Percentiles rank a stretch among this genome's conserved stretches.
Conservation (phyloP, 2,329 filamentous ascomycete species). For the Colletotrichum sp. region DNA sequence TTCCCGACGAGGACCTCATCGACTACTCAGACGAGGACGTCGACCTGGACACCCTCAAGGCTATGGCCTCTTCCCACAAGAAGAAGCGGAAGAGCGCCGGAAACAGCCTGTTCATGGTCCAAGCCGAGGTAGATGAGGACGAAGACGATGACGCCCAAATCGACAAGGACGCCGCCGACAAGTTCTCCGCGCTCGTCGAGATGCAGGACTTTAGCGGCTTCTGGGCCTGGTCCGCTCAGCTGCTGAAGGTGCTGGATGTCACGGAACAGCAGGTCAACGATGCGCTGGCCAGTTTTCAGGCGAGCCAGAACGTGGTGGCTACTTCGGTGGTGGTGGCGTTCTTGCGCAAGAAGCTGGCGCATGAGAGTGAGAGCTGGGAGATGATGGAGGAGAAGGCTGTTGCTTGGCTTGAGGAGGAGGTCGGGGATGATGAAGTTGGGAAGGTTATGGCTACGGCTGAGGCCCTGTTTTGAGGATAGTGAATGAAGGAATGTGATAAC, state of each 20-base stretch:
- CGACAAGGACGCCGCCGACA: constrained; percentile 17
- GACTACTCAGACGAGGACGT: background rate
- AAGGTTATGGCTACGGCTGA: background rate
- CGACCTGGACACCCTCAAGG: background rate
- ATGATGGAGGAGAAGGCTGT: constrained; percentile 66
- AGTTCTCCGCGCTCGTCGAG: constrained; percentile 50
- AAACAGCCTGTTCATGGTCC: background rate
- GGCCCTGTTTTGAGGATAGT: background rate
- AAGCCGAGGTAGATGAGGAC: background rate
- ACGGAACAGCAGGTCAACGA: background rate
- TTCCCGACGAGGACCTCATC: background rate
- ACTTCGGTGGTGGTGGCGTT: constrained; percentile 50
- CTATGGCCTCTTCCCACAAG: background rate
- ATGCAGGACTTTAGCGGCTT: constrained; percentile 62
- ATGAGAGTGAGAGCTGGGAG: constrained; percentile 64
- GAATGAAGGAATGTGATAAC: background rate
- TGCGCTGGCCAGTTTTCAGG: background rate
- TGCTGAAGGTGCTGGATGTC: constrained; percentile 32
- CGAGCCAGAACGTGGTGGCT: constrained; percentile 22
- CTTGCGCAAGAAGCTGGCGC: constrained; percentile 49
- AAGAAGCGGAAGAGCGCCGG: background rate
- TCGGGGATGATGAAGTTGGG: background rate
- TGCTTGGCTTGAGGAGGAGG: constrained; percentile 45
- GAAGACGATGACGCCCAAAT: background rate
- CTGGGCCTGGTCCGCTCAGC: constrained; percentile 46